Conservation (phyloP, 2,329 filamentous ascomycete species). For the Nothophoma quercina region DNA sequence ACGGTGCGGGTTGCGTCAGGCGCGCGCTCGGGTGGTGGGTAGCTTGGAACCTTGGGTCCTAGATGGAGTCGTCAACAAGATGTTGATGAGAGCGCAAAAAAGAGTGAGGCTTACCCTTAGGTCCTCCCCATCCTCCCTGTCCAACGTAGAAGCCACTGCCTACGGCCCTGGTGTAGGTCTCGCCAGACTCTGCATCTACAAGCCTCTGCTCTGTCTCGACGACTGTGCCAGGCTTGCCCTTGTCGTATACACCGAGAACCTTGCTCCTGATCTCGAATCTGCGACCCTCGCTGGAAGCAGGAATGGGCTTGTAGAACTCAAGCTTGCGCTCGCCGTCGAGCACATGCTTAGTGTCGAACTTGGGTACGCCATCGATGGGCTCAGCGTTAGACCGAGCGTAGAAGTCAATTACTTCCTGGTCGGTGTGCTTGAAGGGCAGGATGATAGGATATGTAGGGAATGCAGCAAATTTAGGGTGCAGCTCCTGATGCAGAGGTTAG, state of each 20-base stretch:
- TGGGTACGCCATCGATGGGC: slow-evolving; percentile 77
- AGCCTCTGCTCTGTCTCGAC: slow-evolving; percentile 80
- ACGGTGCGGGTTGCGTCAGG: slow-evolving; percentile 75
- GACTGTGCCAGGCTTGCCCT: slow-evolving; percentile 83
- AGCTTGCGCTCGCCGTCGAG: slow-evolving; percentile 87
- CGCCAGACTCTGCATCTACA: slow-evolving; percentile 72
- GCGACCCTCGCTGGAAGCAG: slow-evolving; percentile 72
- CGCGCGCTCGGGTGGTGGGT: slow-evolving; percentile 74
- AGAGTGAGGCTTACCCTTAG: slow-evolving; percentile 70
- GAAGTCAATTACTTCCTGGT: slow-evolving; percentile 83
- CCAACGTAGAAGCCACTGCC: slow-evolving; percentile 81
- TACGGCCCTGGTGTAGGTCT: slow-evolving; percentile 74
- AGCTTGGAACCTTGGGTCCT: slow-evolving; percentile 76
- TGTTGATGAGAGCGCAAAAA: not conserved
- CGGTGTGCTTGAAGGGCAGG: slow-evolving; percentile 80
- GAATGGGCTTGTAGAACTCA: slow-evolving; percentile 77
- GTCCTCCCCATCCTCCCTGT: slow-evolving; percentile 85
- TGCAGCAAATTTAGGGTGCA: slow-evolving; percentile 83
- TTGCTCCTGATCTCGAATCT: slow-evolving; percentile 80
- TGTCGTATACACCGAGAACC: slow-evolving; percentile 87
- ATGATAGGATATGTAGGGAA: slow-evolving; percentile 90
- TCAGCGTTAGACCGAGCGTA: slow-evolving; percentile 72
- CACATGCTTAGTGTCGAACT: slow-evolving; percentile 75
- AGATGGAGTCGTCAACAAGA: slow-evolving; percentile 3
- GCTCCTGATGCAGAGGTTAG: slow-evolving; percentile 65